phyloP scores from a whole-genome alignment of 176 grass and related monocot species.

The Themeda triandra region DNA sequence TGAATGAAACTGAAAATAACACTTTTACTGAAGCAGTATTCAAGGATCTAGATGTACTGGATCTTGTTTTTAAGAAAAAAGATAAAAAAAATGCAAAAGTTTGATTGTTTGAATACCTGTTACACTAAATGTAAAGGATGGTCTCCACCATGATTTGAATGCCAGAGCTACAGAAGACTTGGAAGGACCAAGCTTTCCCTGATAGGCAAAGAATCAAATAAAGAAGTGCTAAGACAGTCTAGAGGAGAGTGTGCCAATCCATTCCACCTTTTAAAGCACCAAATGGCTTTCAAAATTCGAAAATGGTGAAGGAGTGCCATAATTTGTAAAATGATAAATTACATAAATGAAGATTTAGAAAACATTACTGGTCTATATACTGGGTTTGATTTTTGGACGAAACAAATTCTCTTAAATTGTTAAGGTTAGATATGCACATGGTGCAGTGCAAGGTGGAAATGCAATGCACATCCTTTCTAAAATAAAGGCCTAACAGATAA shows the following conservation, averaged over 20 bases:
- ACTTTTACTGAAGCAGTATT: neutral
- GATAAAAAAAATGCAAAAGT: neutral
- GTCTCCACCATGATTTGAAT: conserved; percentile 98
- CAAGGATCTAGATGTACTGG: neutral
- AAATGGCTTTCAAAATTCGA: neutral
- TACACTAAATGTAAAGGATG: conserved; percentile 83
- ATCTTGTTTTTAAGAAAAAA: neutral
- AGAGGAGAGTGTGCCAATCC: neutral
- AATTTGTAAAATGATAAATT: neutral
- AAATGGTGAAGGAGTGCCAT: neutral
- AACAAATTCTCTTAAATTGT: neutral
- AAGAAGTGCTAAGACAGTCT: neutral
- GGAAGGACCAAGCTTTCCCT: conserved; percentile 85
- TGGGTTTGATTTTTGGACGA: neutral
- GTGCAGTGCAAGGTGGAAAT: neutral
- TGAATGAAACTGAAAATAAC: neutral
- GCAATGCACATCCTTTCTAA: neutral
- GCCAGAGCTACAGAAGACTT: conserved; percentile 73
- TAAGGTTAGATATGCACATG: neutral
- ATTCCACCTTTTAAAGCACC: neutral
- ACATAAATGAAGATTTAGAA: neutral
- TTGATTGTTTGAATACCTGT: conserved; percentile 44
- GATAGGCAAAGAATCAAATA: neutral
- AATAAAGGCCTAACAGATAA: conserved; percentile 1
- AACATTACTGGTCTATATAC: neutral